Evolutionary conservation across 2,329 filamentous ascomycete species (phyloP), one percentile per base, ranked within the genome.

Genomic region (Ophiostoma himal-ulmi): DNA sequence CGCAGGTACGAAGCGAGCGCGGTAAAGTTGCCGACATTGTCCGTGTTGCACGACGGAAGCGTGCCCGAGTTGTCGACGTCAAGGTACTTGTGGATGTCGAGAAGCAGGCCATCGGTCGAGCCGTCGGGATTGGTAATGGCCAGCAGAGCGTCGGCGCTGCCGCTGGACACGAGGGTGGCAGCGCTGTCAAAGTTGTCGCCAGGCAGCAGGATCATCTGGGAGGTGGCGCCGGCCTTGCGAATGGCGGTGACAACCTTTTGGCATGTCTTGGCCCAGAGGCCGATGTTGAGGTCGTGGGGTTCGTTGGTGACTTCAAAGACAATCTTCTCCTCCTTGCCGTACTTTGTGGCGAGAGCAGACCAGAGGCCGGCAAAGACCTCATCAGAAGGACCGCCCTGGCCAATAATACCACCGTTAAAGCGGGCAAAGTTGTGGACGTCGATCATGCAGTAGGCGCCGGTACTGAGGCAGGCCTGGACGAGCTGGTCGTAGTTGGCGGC

Each of bases 251-350:
- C 89, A 20, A 82, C 87, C 14, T 81, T 82, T 76, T 91, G 89
- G 72, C 86, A 85, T 0, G 86, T 87, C 5, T 81, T 77, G 0
- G 85, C 87, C 89, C 89, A 91, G 1, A 79, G 77, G 36, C 75
- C 77, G 73, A 89, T 81, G 74, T 88, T 83, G 70, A 86, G 77
- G 69, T 87, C 84, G 76, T 90, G 87, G 7, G 89, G 88, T 78
- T 89, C 89, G 78, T 91, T 91, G 88, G 91, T 91, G 64, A 91
- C 76, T 17, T 87, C 88, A 73, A 91, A 89, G 3, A 85, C 81
- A 36, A 91, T 78, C 72, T 84, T 86, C 52, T 81, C 76, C 68
- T 86, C 78, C 6, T 75, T 75, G 30, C 81, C 82, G 77, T 91
- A 91, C 75, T 86, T 86, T 0, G 78, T 80, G 0, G 89, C 88